A percentile compares a stretch with the other conserved stretches of the same genome.
phyloP scores from a whole-genome alignment of 2,329 filamentous ascomycete species.

The Botrytis cinerea region DNA sequence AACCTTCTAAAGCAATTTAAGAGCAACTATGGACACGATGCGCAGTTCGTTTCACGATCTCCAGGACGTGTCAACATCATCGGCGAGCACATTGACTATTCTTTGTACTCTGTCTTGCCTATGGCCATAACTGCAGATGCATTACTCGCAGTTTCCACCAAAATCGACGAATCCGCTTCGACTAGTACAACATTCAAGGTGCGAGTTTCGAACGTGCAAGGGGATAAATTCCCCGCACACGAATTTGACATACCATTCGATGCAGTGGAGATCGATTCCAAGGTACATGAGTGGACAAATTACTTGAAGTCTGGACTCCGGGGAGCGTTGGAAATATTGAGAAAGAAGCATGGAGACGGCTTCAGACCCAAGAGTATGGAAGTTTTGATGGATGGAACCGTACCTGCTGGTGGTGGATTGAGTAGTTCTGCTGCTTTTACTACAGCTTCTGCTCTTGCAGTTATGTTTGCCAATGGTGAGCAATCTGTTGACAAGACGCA shows the following conservation, averaged over 20 bases:
- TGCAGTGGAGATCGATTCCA: slow-evolving; percentile 78
- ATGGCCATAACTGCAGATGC: slow-evolving; percentile 94
- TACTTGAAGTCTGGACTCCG: slow-evolving; percentile 94
- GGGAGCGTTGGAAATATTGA: slow-evolving; percentile 77
- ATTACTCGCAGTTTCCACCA: slow-evolving; percentile 73
- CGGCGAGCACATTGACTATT: slow-evolving; percentile 99
- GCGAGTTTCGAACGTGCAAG: slow-evolving; percentile 77
- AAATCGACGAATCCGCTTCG: slow-evolving; percentile 48
- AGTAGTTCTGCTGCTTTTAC: slow-evolving; percentile 95
- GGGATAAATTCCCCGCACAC: slow-evolving; percentile 71
- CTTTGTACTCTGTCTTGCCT: slow-evolving; percentile 90
- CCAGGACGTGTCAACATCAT: slow-evolving; percentile 97
- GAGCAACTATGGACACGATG: slow-evolving; percentile 65
- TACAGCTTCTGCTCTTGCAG: slow-evolving; percentile 83
- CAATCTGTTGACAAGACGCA: slow-evolving; percentile 82
- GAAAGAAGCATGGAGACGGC: slow-evolving; percentile 59
- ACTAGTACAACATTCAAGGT: slow-evolving; percentile 60
- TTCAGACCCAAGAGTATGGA: slow-evolving; percentile 79
- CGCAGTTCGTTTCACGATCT: slow-evolving; percentile 83
- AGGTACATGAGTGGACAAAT: slow-evolving; percentile 91
- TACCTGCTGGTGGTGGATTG: slow-evolving; percentile 87
- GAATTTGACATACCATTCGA: slow-evolving; percentile 70
- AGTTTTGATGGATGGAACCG: slow-evolving; percentile 85
- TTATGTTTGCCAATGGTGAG: slow-evolving; percentile 83
- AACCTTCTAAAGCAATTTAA: slow-evolving; percentile 71